phyloP scores from a whole-genome alignment of 2,329 filamentous ascomycete species.

The Shiraia bambusicola region DNA sequence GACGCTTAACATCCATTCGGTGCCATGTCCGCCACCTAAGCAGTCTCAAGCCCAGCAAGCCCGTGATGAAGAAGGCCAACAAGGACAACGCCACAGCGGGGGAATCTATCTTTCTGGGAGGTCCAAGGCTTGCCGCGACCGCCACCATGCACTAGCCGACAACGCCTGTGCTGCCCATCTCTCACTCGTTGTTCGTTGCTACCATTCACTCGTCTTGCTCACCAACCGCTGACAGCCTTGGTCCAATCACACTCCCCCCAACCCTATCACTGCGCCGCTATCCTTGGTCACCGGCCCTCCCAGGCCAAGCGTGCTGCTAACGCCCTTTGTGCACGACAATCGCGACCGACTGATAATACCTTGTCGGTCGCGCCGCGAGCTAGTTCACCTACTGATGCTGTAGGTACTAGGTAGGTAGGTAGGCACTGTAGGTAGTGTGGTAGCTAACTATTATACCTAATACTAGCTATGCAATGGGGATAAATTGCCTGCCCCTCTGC shows the following conservation, averaged over 20 bases:
- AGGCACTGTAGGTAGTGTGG: background rate
- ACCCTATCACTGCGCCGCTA: conserved; percentile 17
- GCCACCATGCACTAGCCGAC: conserved; percentile 15
- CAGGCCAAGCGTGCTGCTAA: conserved; percentile 23
- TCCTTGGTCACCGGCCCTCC: conserved; percentile 5
- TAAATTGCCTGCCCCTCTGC: conserved; percentile 26
- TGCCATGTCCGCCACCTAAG: conserved; percentile 16
- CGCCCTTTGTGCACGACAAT: conserved; percentile 13
- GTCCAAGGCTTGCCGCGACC: conserved; percentile 22
- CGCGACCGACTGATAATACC: conserved; percentile 17
- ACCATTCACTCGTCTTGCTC: conserved; percentile 15
- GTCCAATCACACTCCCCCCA: conserved; percentile 15
- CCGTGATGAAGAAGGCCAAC: conserved; percentile 49
- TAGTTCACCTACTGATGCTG: conserved; percentile 10
- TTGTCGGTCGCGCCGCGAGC: conserved; percentile 29
- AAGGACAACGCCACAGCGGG: conserved; percentile 50
- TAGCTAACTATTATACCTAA: background rate
- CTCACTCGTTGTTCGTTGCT: conserved; percentile 17
- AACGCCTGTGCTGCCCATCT: conserved; percentile 6
- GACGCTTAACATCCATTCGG: conserved; percentile 15
- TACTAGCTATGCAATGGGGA: conserved; percentile 17
- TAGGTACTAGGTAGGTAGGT: background rate
- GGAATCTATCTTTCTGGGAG: conserved; percentile 19
- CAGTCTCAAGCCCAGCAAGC: conserved; percentile 13
- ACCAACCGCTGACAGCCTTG: background rate